Evolutionary conservation across 768 basidiomycete genomes (phyloP), one percentile per base, ranked within the genome.

Genomic region (Neoboletus subvelutipes): DNA sequence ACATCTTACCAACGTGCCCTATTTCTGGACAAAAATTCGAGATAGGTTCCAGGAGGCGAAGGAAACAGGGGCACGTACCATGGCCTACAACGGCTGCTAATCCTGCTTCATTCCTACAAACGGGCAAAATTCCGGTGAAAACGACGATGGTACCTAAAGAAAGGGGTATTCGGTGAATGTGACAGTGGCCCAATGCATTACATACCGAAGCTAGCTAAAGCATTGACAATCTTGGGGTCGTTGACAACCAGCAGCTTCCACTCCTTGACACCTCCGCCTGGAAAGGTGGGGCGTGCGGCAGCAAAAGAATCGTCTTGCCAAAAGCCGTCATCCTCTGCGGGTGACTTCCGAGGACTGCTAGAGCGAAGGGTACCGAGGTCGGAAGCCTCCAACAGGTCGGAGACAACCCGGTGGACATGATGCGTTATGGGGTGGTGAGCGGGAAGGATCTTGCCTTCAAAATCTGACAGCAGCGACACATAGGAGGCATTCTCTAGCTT

Each of bases 21-120:
- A 92, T 88, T 72, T 93, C 92, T 92, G 56, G 9, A 61, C 4
- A 33, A 29, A 50, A 20, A 54, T 52, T 56, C 48, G 45, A 54
- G 43, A 45, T 18, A 34, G 12, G 18, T 31, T 40, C 50, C 13
- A 28, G 13, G 22, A 36, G 39, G 42, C 13, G 17, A 28, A 52
- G 20, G 20, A 47, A 42, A 49, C 39, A 13, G 9, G 11, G 45
- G 28, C 26, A 24, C 56, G 36, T 52, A 90, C 93, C 92, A 69
- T 97, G 94, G 1, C 90, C 83, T 3, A 98, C 73, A 1, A 97
- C 87, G 18, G 87, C 86, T 1, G 94, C 91, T 0, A 98, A 75
- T 0, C 92, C 92, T 64, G 88, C 81, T 62, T 94, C 91, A 59
- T 92, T 85, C 58, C 75, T 76, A 45, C 85, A 86, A 7, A 94